Conservation (phyloP, 805 yeast genomes). For the Lipomyces anomalus region DNA sequence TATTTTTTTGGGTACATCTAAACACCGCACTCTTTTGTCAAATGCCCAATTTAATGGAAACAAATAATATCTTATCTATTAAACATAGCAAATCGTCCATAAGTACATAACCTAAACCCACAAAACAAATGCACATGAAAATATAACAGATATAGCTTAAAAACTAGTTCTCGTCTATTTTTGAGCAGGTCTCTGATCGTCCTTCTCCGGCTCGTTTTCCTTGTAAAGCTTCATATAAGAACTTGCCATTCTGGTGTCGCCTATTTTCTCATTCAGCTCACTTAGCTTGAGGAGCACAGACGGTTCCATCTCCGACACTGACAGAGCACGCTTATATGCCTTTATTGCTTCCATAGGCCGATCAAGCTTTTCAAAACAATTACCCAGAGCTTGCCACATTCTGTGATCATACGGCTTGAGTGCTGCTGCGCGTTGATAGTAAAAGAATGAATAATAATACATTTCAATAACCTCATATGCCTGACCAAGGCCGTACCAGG, state of each 20-base stretch:
- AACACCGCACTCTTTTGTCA: too few relatives aligned
- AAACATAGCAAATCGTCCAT: too few relatives aligned
- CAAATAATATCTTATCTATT: too few relatives aligned
- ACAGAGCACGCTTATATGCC: conserved; percentile 72
- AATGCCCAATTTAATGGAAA: too few relatives aligned
- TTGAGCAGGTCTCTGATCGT: not conserved
- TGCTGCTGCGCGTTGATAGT: conserved; percentile 85
- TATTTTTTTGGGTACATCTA: too few relatives aligned
- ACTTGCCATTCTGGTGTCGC: conserved; percentile 50
- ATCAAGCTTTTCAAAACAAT: conserved; percentile 75
- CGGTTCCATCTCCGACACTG: conserved; percentile 51
- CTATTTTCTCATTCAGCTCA: conserved; percentile 51
- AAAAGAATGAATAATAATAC: conserved; percentile 87
- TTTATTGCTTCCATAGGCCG: conserved; percentile 68
- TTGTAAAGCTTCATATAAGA: conserved; percentile 61
- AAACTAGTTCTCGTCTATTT: not conserved
- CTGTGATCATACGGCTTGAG: conserved; percentile 83
- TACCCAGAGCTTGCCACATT: conserved; percentile 95
- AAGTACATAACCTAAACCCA: too few relatives aligned
- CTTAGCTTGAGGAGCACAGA: conserved; percentile 63
- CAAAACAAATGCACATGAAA: not conserved
- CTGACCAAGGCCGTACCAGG: conserved; percentile 98
- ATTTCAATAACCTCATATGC: conserved; percentile 95
- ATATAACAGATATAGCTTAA: not conserved
- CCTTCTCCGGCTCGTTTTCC: conserved; percentile 41